These are phyloP conservation scores for Aureobasidium lini DNA, from an alignment of 2,329 filamentous ascomycete species.

Conservation along the genomic window DNA sequence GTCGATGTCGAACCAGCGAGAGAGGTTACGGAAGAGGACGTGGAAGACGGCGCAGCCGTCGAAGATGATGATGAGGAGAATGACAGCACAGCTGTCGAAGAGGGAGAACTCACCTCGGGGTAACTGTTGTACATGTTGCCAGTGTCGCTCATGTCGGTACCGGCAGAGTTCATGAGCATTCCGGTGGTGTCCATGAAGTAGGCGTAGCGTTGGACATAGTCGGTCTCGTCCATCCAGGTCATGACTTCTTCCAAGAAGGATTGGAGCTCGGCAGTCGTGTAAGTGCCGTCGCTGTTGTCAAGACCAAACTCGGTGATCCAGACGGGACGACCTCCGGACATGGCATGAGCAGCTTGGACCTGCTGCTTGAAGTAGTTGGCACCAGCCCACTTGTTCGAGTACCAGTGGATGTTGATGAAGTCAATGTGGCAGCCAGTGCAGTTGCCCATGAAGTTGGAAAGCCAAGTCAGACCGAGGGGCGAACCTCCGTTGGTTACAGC, in stretches of 20 bases:
- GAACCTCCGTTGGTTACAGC: conserved; percentile 52
- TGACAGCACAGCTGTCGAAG: not conserved
- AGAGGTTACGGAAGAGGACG: not conserved
- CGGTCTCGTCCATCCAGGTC: conserved; percentile 31
- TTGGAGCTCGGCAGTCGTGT: conserved; percentile 31
- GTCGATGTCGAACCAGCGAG: not conserved
- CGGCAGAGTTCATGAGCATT: conserved; percentile 20
- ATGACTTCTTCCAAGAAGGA: conserved; percentile 43
- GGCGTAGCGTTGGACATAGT: conserved; percentile 33
- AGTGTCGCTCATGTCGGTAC: conserved; percentile 17
- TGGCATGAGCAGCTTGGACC: conserved; percentile 21
- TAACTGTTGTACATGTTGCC: conserved; percentile 21
- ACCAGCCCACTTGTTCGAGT: conserved; percentile 31
- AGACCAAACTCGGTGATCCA: conserved; percentile 56
- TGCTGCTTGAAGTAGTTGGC: conserved; percentile 37
- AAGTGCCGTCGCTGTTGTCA: conserved; percentile 20
- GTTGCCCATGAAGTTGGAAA: conserved; percentile 43
- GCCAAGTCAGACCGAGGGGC: conserved; percentile 44
- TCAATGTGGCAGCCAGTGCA: conserved; percentile 49
- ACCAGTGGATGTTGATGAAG: conserved; percentile 58
- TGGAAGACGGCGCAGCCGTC: not conserved
- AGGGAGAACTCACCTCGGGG: conserved; percentile 12
- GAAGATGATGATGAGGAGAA: not conserved
- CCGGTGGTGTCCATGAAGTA: conserved; percentile 27
- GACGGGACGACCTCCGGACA: conserved; percentile 19